phyloP scores from a whole-genome alignment of 805 yeast species.

The Starmera pachycereana region DNA sequence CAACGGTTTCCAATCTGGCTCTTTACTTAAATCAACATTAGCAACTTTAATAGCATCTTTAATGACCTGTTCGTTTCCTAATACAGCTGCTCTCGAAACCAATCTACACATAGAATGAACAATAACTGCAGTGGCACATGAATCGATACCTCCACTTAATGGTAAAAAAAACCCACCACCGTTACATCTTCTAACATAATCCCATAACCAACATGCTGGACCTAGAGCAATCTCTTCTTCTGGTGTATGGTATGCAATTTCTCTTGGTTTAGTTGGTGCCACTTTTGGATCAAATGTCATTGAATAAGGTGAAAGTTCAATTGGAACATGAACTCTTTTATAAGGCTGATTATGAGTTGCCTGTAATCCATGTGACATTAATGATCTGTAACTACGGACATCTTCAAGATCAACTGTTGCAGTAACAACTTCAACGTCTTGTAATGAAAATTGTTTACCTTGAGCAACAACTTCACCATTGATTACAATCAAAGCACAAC shows the following conservation, averaged over 20 bases:
- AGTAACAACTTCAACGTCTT: conserved; percentile 90
- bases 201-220: conserved; percentile 99
- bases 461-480: conserved; percentile 91
- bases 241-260: conserved; percentile 61
- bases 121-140: conserved; percentile 94
- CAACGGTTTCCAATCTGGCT: conserved; percentile 52
- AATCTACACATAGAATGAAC: conserved; percentile 90
- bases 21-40: conserved; percentile 30
- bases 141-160: conserved; percentile 93
- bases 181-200: conserved; percentile 81
- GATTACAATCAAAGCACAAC: conserved; percentile 88
- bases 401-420: conserved; percentile 93
- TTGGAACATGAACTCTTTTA: conserved; percentile 48
- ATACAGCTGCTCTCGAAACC: conserved; percentile 56
- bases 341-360: conserved; percentile 20
- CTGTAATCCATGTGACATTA: conserved; percentile 42
- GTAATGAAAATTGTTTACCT: conserved; percentile 80
- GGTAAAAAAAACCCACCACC: conserved; percentile 92
- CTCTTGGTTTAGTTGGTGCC: conserved; percentile 42
- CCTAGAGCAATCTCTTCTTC: conserved; percentile 97
- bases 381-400: conserved; percentile 71
- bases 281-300: conserved; percentile 51
- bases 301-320: conserved; percentile 54
- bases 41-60: conserved; percentile 64
- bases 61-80: conserved; percentile 70